These are phyloP conservation scores for Globisporangium cystogenes DNA, from an alignment of 352 stramenopile genomes.

Conservation along the genomic window DNA sequence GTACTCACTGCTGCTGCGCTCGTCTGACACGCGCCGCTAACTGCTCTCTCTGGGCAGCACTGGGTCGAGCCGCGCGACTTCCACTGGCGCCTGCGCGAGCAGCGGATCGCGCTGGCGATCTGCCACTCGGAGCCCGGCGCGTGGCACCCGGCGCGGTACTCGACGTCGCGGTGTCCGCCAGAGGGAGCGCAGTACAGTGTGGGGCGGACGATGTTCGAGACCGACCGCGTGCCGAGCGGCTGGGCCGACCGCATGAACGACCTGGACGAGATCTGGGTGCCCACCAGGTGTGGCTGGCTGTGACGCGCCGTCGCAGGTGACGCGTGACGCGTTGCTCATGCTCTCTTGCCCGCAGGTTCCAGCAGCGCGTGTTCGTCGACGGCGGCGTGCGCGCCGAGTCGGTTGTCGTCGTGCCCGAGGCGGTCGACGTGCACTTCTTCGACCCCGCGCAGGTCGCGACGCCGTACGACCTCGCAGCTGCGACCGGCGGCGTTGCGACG, in stretches of 20 bases:
- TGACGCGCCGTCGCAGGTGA: no score
- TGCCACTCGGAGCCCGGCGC: conserved; percentile 92
- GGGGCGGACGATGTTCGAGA: conserved; percentile 95
- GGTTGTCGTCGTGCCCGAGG: conserved; percentile 79
- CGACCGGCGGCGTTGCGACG: conserved; percentile 25
- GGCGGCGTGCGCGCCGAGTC: conserved; percentile 44
- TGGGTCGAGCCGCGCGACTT: conserved; percentile 76
- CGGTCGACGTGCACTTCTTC: conserved; percentile 90
- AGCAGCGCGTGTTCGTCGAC: conserved; percentile 65
- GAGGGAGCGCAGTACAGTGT: conserved; percentile 48
- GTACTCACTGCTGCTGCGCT: background rate
- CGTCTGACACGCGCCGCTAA: conserved; percentile 2
- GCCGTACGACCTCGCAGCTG: conserved; percentile 42
- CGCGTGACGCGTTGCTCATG: background rate
- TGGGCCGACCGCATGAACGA: conserved; percentile 85
- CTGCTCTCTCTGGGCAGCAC: conserved; percentile 23
- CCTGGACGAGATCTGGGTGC: conserved; percentile 94
- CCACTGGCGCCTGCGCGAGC: conserved; percentile 38
- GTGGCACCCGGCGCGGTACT: conserved; percentile 81
- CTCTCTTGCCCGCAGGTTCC: conserved; percentile 33
- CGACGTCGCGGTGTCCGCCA: conserved; percentile 62
- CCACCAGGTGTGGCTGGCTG: no score
- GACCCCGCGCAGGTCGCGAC: conserved; percentile 39
- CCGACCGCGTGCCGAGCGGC: conserved; percentile 87
- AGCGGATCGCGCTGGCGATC: conserved; percentile 56